Evolutionary conservation across 441 rosid genomes (phyloP), one percentile per base, ranked within the genome.

Genomic region (Populus trichocarpa): DNA sequence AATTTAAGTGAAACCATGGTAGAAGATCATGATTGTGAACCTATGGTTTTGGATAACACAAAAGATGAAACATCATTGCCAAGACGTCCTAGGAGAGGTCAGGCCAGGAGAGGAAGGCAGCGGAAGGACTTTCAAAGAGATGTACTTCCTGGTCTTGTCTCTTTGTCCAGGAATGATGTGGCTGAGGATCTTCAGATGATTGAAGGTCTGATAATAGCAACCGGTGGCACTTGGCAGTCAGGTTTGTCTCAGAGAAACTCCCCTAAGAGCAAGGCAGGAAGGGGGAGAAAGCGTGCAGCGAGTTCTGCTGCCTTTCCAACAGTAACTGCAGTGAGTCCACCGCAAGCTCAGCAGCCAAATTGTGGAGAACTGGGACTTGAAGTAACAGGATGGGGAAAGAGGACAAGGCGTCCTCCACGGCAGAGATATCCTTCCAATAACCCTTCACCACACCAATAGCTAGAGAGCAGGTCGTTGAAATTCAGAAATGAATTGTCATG

Each of bases 71-170:
- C 84, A 74, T 13, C 82, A 3, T 87, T 84, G 26, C 80, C 85
- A 61, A 83, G 82, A 26, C 77, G 87, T 14, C 64, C 75, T 18
- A 71, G 86, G 68, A 74, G 86, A 38, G 85, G 78, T 78, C 85
- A 90, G 25, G 88, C 89, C 20, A 87, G 97, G 85, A 87, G 97
- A 84, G 98, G 98, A 77, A 90, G 98, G 88, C 97, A 94, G 78
- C 85, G 90, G 72, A 88, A 94, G 89, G 98, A 95, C 86, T 95
- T 95, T 82, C 98, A 92, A 86, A 91, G 97, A 88, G 99, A 95
- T 84, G 85, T 92, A 80, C 99, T 95, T 85, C 98, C 99, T 0
- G 94, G 99, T 42, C 91, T 95, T 72, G 80, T 87, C 78, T 90
- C 97, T 79, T 84, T 95, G 42, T 91, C 97, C 6, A 90, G 92